Evolutionary conservation across 768 basidiomycete genomes (phyloP), one percentile per base, ranked within the genome.

Genomic region (Naematelia aurantialba): DNA sequence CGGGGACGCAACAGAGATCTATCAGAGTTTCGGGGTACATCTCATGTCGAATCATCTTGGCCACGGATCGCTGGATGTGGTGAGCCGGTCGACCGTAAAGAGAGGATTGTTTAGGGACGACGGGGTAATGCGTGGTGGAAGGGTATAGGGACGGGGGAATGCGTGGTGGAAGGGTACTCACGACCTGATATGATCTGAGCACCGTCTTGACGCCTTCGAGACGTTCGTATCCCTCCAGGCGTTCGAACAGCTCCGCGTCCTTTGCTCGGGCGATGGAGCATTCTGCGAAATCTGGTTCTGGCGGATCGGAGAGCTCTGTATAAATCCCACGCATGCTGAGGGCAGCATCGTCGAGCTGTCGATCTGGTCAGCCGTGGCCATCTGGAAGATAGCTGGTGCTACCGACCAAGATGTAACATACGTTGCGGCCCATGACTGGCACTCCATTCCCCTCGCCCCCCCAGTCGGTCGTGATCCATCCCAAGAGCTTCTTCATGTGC

Each of bases 311-410:
- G 8, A 72, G 22, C 12, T 55, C 42, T 12, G 65, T 59, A 52
- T 69, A 72, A 24, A 72, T 58, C 5, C 65, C 63, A 22, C 51
- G 34, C 59, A 67, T 66, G n/a, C 58, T 46, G 27, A 62, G 51
- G 17, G 8, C 17, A 8, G 34, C 34, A 17, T 39, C 34, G 34
- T 39, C 34, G 34, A 17, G 34, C 34, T 39, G 17, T 39, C 34
- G 8, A 8, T 17, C 8, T 39, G 8, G 34, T 39, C 34, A 39
- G 34, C 34, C n/a, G n/a, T n/a, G n/a, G n/a, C n/a, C n/a, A n/a
- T n/a, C n/a, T n/a, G n/a, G n/a, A n/a, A n/a, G n/a, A n/a, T n/a
- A n/a, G n/a, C n/a, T n/a, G n/a, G n/a, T n/a, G n/a, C n/a, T n/a
- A n/a, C n/a, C n/a, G n/a, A n/a, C n/a, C n/a, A n/a, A n/a, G n/a